These are phyloP conservation scores for Dictyostelium discoideum DNA, from an alignment of 78 protist genomes.

Conservation along the genomic window DNA sequence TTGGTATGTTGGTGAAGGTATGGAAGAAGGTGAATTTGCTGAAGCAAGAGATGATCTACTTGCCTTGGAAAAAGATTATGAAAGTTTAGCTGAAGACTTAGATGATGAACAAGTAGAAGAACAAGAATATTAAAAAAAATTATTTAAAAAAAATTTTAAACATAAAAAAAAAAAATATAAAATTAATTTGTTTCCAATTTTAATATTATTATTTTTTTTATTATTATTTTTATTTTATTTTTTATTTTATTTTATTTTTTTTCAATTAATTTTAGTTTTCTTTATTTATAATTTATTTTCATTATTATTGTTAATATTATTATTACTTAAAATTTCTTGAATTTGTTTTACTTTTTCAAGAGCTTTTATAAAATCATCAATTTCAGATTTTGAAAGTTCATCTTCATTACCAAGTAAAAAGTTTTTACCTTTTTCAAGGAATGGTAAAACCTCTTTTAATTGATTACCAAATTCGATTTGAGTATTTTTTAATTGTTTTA, in stretches of 20 bases:
- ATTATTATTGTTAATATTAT: not conserved
- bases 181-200: too few relatives aligned
- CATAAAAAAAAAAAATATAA: not conserved
- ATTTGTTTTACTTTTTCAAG: conserved; percentile 3
- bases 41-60: conserved; percentile 98
- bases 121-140: not conserved
- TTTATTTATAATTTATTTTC: not conserved
- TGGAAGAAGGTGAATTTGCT: conserved; percentile 99
- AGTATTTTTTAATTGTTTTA: conserved; percentile 4
- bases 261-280: not conserved
- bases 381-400: not conserved
- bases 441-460: conserved; percentile 36
- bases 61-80: not conserved
- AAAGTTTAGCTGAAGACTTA: not conserved
- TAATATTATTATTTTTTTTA: too few relatives aligned
- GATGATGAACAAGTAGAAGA: not conserved
- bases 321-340: not conserved
- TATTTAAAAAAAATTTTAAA: not conserved
- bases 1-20: conserved; percentile 99
- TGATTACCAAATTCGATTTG: conserved; percentile 23
- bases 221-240: too few relatives aligned
- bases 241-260: not conserved
- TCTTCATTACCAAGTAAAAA: not conserved
- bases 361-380: not conserved
- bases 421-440: not conserved